phyloP scores from a whole-genome alignment of 148 eudicot genomes.

The Polygonum maritimum region DNA sequence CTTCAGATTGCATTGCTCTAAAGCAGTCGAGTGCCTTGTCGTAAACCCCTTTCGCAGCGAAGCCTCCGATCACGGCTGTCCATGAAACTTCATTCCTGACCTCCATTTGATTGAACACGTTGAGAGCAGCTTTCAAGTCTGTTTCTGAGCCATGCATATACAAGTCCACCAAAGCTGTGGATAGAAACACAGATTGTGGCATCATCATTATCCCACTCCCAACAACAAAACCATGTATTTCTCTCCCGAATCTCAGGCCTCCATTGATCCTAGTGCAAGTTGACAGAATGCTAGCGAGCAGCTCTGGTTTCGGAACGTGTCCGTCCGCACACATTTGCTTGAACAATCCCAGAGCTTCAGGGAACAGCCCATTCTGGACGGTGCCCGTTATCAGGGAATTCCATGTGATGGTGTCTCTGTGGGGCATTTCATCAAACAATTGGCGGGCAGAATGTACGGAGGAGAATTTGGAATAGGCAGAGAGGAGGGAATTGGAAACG shows the following conservation, averaged over 20 bases:
- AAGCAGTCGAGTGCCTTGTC: slow-evolving; percentile 31
- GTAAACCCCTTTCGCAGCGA: slow-evolving; percentile 20
- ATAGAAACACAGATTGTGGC: slow-evolving; percentile 22
- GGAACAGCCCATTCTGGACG: slow-evolving; percentile 27
- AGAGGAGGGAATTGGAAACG: slow-evolving; percentile 35
- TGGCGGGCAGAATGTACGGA: slow-evolving; percentile 18
- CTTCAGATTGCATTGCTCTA: slow-evolving; percentile 28
- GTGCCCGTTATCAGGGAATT: slow-evolving; percentile 37
- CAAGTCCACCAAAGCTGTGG: slow-evolving; percentile 36
- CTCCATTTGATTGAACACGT: slow-evolving; percentile 28
- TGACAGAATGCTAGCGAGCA: slow-evolving; percentile 33
- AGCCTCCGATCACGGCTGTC: slow-evolving; percentile 46
- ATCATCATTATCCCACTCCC: slow-evolving; percentile 22
- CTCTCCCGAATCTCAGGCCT: slow-evolving; percentile 23
- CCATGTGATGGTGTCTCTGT: slow-evolving; percentile 35
- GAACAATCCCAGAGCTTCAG: slow-evolving; percentile 24
- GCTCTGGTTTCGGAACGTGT: slow-evolving; percentile 33
- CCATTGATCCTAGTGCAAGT: slow-evolving; percentile 12
- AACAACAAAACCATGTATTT: slow-evolving; percentile 34
- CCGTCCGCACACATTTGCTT: slow-evolving; percentile 31
- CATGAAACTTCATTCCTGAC: slow-evolving; percentile 47
- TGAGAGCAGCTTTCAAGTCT: slow-evolving; percentile 25
- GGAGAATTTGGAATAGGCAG: slow-evolving; percentile 33
- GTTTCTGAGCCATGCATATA: slow-evolving; percentile 21
- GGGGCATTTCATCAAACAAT: slow-evolving; percentile 42